phyloP scores from a whole-genome alignment of 768 basidiomycete genomes.

The Suillus subluteus region DNA sequence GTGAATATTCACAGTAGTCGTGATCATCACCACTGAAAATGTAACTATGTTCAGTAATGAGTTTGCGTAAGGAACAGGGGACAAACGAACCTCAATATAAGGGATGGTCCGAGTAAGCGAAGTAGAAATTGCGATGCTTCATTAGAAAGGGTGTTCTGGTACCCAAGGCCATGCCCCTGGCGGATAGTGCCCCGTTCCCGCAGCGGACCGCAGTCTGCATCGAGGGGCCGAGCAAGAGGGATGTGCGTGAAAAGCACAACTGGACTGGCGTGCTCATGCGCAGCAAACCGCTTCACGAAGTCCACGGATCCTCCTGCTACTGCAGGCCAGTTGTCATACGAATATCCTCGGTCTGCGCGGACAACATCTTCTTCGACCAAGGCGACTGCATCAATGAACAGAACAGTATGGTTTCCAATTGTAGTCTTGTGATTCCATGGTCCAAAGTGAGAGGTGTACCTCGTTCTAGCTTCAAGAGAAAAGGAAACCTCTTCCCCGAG shows the following conservation, averaged over 20 bases:
- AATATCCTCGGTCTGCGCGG: conserved; percentile 44
- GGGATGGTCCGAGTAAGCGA: conserved; percentile 59
- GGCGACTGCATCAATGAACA: conserved; percentile 74
- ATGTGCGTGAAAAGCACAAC: conserved; percentile 85
- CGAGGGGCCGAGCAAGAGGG: conserved; percentile 77
- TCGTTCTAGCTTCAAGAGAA: conserved; percentile 48
- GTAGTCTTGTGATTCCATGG: conserved; percentile 63
- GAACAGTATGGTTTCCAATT: conserved; percentile 71
- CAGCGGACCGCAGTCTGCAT: conserved; percentile 71
- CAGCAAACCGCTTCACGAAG: conserved; percentile 49
- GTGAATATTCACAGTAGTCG: conserved; percentile 87
- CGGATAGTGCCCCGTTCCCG: conserved; percentile 77
- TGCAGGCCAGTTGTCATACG: conserved; percentile 51
- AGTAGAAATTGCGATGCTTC: conserved; percentile 71
- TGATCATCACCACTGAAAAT: conserved; percentile 85
- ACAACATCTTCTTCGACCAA: conserved; percentile 74
- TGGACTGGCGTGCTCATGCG: conserved; percentile 40
- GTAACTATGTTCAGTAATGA: conserved; percentile 16
- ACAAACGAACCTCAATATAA: conserved; percentile 70
- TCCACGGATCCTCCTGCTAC: conserved; percentile 55
- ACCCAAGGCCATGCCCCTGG: conserved; percentile 76
- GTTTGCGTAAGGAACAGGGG: not conserved
- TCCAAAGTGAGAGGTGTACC: conserved; percentile 81
- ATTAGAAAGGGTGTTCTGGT: conserved; percentile 81
- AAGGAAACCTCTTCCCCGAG: conserved; percentile 33